A percentile compares a stretch with the other conserved stretches of the same genome.
Evolutionary conservation across 2,329 filamentous ascomycete species (phyloP).

Genomic region (Pseudogymnoascus verrucosus): DNA sequence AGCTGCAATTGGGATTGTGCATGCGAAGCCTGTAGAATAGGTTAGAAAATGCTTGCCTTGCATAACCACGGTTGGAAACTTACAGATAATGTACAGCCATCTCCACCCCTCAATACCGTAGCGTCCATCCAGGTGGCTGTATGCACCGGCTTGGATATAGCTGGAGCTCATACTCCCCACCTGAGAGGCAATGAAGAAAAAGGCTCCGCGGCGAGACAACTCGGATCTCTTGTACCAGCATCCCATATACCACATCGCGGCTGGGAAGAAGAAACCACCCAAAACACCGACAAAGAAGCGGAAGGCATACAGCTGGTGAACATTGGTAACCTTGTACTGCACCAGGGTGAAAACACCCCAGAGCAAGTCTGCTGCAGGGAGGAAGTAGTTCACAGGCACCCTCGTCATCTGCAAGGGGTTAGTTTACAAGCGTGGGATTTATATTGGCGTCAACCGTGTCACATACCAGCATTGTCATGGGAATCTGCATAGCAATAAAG

Average conservation of each 20-base stretch:
- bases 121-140: constrained; percentile 42
- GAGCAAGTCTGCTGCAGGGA: constrained; percentile 9
- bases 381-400: constrained; percentile 10
- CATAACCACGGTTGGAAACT: not conserved
- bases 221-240: constrained; percentile 11
- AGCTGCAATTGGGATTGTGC: constrained; percentile 21
- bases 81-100: constrained; percentile 38
- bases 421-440: not conserved
- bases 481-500: constrained; percentile 10
- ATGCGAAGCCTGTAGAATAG: constrained; percentile 19
- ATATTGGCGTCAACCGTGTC: not conserved
- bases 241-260: constrained; percentile 19
- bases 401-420: constrained; percentile 8
- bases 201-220: constrained; percentile 5
- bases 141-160: constrained; percentile 36
- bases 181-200: constrained; percentile 10
- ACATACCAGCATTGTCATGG: constrained; percentile 9
- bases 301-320: constrained; percentile 26
- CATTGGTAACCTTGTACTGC: constrained; percentile 24
- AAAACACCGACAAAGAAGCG: constrained; percentile 31
- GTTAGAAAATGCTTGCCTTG: not conserved
- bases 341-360: constrained; percentile 9
- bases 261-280: constrained; percentile 28
- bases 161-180: constrained; percentile 10
- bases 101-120: constrained; percentile 47